Evolutionary conservation across 192 early-diverging fungal species (phyloP).

Genomic region (Coemansia sp.): DNA sequence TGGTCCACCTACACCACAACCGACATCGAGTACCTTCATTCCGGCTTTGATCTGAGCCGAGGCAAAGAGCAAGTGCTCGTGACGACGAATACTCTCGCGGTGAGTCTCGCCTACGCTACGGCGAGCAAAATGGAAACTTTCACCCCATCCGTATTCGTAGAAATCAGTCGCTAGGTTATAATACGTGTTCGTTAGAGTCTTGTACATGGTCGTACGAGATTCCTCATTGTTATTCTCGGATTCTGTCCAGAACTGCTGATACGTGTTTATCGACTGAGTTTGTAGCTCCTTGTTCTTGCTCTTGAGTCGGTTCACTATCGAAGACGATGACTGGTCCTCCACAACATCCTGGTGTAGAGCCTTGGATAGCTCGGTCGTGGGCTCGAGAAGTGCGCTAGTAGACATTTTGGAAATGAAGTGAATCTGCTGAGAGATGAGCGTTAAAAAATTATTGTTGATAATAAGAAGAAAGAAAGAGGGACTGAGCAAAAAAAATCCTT

Average conservation of each 20-base stretch:
- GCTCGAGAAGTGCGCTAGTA: slow-evolving; percentile 39
- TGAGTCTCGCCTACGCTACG: slow-evolving; percentile 79
- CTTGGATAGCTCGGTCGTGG: slow-evolving; percentile 56
- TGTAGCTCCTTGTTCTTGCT: slow-evolving; percentile 73
- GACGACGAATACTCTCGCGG: slow-evolving; percentile 81
- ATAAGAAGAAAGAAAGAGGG: not conserved
- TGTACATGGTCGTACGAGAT: slow-evolving; percentile 66
- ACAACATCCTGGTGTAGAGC: slow-evolving; percentile 53
- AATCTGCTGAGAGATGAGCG: not conserved
- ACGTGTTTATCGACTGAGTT: slow-evolving; percentile 68
- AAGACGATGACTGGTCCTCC: slow-evolving; percentile 36
- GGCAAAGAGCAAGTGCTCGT: slow-evolving; percentile 88
- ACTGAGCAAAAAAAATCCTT: not conserved
- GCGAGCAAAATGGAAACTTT: slow-evolving; percentile 91
- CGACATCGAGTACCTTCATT: slow-evolving; percentile 86
- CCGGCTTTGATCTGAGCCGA: slow-evolving; percentile 70
- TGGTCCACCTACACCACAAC: slow-evolving; percentile 96
- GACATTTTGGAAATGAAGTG: slow-evolving; percentile 20
- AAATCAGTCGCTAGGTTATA: slow-evolving; percentile 86
- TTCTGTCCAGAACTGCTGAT: slow-evolving; percentile 73
- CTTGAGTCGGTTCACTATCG: slow-evolving; percentile 44
- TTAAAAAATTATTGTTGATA: not conserved
- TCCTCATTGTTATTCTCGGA: slow-evolving; percentile 65
- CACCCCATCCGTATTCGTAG: slow-evolving; percentile 89
- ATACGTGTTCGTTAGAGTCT: slow-evolving; percentile 77